These are phyloP conservation scores for Schrenkiella parvula DNA, from an alignment of 345 rosid genomes.

Conservation along the genomic window DNA sequence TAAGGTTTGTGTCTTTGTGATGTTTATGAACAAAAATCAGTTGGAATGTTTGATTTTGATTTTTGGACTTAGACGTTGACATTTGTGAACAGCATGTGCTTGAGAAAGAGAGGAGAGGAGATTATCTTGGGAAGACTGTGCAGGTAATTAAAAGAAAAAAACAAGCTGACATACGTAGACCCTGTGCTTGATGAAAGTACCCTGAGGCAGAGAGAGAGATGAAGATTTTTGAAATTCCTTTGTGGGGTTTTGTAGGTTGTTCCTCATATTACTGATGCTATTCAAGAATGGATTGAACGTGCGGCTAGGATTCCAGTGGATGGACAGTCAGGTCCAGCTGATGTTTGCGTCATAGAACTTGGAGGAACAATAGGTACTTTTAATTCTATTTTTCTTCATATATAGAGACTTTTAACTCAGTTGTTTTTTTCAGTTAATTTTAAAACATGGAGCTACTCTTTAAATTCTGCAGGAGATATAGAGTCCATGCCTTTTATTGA, in stretches of 20 bases:
- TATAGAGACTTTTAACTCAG: not conserved
- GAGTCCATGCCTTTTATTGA: slow-evolving; percentile 98
- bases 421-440: not conserved
- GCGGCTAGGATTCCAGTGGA: slow-evolving; percentile 81
- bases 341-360: slow-evolving; percentile 96
- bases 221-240: not conserved
- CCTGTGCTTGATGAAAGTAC: not conserved
- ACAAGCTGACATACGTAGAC: not conserved
- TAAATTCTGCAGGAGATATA: slow-evolving; percentile 72
- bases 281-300: slow-evolving; percentile 97
- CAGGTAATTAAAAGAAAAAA: slow-evolving; percentile 45
- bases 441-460: not conserved
- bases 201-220: not conserved
- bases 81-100: slow-evolving; percentile 60
- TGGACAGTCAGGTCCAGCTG: slow-evolving; percentile 80
- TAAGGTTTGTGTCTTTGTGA: slow-evolving; percentile 50
- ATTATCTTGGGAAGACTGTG: slow-evolving; percentile 94
- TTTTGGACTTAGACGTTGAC: not conserved
- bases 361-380: slow-evolving; percentile 91
- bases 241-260: slow-evolving; percentile 54
- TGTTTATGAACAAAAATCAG: not conserved
- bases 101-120: slow-evolving; percentile 91
- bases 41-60: not conserved
- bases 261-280: slow-evolving; percentile 94
- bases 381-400: not conserved